phyloP scores from a whole-genome alignment of 1,284 basidiomycete species.

The Sporisorium iseilematis-ciliati region DNA sequence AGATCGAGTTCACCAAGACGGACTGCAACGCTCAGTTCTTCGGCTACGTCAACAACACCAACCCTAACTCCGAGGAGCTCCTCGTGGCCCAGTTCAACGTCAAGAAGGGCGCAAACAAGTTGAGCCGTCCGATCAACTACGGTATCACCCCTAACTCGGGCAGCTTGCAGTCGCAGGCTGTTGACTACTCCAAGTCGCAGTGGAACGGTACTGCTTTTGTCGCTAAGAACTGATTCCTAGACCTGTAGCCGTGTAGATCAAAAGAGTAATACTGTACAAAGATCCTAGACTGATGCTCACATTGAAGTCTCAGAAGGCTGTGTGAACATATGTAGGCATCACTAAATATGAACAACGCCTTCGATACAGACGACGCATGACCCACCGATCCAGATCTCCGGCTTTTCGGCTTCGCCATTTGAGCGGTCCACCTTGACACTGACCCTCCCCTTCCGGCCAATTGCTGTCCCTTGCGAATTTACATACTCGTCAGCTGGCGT shows the following conservation, averaged over 20 bases:
- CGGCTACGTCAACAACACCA: conserved; percentile 75
- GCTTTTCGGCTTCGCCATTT: conserved; percentile 8
- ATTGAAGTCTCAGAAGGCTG: too few species aligned
- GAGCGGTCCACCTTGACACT: conserved; percentile 30
- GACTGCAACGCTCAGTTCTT: conserved; percentile 75
- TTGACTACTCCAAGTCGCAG: conserved; percentile 45
- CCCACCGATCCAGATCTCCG: conserved; percentile 57
- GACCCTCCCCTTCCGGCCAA: conserved; percentile 51
- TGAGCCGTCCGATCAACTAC: conserved; percentile 75
- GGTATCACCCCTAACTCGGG: conserved; percentile 48
- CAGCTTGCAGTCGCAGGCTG: conserved; percentile 40
- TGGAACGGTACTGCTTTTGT: conserved; percentile 60
- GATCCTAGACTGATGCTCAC: too few species aligned
- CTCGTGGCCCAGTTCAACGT: conserved; percentile 69
- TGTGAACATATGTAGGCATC: neutral
- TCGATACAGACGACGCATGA: conserved; percentile 47
- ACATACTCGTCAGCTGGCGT: conserved; percentile 36
- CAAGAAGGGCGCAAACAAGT: conserved; percentile 73
- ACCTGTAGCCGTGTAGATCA: too few species aligned
- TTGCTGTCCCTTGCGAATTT: conserved; percentile 49
- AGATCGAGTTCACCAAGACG: conserved; percentile 44
- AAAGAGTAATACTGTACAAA: too few species aligned
- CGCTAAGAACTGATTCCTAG: conserved; percentile 8
- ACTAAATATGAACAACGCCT: conserved; percentile 34
- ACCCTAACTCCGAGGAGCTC: conserved; percentile 73